Evolutionary conservation across 345 rosid genomes (phyloP).

Genomic region (Zanthoxylum bungeanum): DNA sequence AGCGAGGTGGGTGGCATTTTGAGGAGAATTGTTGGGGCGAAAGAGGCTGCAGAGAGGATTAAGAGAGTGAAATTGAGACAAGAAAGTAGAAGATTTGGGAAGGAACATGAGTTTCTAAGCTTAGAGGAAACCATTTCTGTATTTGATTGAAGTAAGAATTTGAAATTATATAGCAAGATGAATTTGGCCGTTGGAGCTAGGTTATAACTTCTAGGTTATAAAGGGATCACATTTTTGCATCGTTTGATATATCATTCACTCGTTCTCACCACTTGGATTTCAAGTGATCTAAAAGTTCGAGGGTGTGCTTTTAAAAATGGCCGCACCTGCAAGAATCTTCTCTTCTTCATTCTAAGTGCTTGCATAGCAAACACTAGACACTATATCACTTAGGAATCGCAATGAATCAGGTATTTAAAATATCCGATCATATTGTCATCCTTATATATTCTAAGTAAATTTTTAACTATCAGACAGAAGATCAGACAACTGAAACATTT

Average conservation of each 20-base stretch:
- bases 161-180: slow-evolving; percentile 16
- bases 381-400: background rate
- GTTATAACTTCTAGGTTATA: slow-evolving; percentile 25
- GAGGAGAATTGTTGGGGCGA: slow-evolving; percentile 46
- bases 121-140: slow-evolving; percentile 40
- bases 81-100: slow-evolving; percentile 49
- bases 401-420: too few species aligned
- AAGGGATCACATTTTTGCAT: slow-evolving; percentile 5
- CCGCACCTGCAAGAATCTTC: too few species aligned
- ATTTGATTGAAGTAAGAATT: background rate
- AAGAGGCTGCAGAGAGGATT: slow-evolving; percentile 43
- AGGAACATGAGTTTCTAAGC: slow-evolving; percentile 52
- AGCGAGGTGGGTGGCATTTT: slow-evolving; percentile 53
- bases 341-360: too few species aligned
- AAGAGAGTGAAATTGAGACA: slow-evolving; percentile 47
- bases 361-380: background rate
- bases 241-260: background rate
- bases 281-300: background rate
- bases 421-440: too few species aligned
- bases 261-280: slow-evolving; percentile 17
- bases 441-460: too few species aligned
- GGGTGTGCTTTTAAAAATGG: background rate
- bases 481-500: too few species aligned
- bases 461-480: too few species aligned
- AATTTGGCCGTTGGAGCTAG: slow-evolving; percentile 26